Evolutionary conservation across 2,329 filamentous ascomycete species (phyloP), one percentile per base, ranked within the genome.

Genomic region (Calonectria fujianensis): DNA sequence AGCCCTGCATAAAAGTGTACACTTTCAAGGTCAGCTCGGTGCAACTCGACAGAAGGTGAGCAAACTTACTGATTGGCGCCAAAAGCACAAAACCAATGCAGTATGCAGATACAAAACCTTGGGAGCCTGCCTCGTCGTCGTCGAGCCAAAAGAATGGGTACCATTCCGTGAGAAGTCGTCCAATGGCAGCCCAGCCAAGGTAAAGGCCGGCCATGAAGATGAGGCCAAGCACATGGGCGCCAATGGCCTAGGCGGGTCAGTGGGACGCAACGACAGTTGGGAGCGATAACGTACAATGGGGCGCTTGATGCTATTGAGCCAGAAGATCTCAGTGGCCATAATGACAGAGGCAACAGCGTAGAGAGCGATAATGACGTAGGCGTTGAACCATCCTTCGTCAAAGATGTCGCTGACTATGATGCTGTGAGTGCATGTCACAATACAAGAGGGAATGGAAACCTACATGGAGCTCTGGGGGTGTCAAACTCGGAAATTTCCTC

Each of bases 241-340:
- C 83, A 24, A 89, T 85, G 32, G 87, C 85, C 89, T 90, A 67
- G 3, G 74, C 27, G 67, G 3, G 74, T 81, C 13, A 79, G 81
- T 61, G 35, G 35, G 16, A 70, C 16, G 6, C 1, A 18, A 7
- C 1, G 11, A 20, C 1, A 4, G 2, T 2, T 6, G 13, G 10
- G 37, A n/a, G 31, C 6, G 16, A 20, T 31, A 16, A 82, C 87
- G 80, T 80, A 90, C 89, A 63, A 84, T 85, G 67, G 86, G 88
- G 67, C 88, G 86, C 77, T 88, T 88, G 83, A 90, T 89, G 79
- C 88, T 90, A 82, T 91, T 91, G 83, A 91, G 84, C 72, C 85
- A 83, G 41, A 88, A 72, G 0, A 88, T 85, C 83, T 91, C 89
- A 39, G 87, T 71, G 11, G 86, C 75, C 76, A 87, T 88, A 74